Evolutionary conservation across 768 basidiomycete species (phyloP).

Genomic region (Mycena belliarum): DNA sequence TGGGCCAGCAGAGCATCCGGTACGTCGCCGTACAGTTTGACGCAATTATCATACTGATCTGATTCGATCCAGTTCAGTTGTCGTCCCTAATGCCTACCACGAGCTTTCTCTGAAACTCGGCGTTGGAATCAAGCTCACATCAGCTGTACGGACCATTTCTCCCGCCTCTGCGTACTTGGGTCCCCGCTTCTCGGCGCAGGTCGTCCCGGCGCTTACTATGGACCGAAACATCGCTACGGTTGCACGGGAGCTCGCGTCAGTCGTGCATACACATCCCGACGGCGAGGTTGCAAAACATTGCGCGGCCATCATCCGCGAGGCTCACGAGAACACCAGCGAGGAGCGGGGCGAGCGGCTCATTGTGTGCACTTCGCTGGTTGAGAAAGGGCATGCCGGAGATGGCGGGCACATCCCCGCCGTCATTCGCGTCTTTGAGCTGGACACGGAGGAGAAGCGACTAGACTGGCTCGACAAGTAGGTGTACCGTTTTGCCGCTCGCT

Average conservation of each 20-base stretch:
- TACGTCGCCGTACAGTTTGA: constrained; percentile 20
- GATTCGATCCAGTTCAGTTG: constrained; percentile 46
- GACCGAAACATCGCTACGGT: constrained; percentile 52
- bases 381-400: constrained; percentile 50
- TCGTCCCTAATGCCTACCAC: constrained; percentile 47
- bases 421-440: constrained; percentile 50
- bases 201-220: constrained; percentile 50
- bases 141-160: constrained; percentile 60
- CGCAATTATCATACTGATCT: not conserved
- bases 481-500: not conserved
- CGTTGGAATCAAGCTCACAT: constrained; percentile 58
- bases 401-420: constrained; percentile 48
- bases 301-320: constrained; percentile 53
- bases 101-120: constrained; percentile 55
- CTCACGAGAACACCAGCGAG: constrained; percentile 49
- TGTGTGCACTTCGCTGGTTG: constrained; percentile 58
- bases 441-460: constrained; percentile 50
- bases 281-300: constrained; percentile 57
- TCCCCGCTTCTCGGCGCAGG: constrained; percentile 53
- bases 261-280: constrained; percentile 48
- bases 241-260: constrained; percentile 55
- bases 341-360: constrained; percentile 51
- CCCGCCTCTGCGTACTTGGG: constrained; percentile 58
- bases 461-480: constrained; percentile 53
- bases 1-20: constrained; percentile 59